Base-by-base conservation (phyloP, 2,329 filamentous ascomycete species). In the Epichloe baconii region DNA sequence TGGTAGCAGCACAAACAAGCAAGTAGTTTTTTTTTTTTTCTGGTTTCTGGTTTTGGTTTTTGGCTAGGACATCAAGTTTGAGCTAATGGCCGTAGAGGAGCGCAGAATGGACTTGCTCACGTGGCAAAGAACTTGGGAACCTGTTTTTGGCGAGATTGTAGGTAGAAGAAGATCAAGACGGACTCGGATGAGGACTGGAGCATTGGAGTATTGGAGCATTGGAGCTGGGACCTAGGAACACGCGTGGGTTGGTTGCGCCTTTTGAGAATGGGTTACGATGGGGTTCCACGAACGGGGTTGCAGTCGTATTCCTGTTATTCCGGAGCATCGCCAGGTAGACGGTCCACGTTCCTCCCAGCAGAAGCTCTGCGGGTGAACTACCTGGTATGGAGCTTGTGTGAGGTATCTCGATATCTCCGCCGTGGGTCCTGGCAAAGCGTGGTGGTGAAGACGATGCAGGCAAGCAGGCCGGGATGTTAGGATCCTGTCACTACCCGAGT, bases 221-320 rank as follows among this genome's bases (percentile, higher is more conserved):
- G 23, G 23, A 26, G 23, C 23, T 26, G 23, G 19, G 19, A 21
- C 19, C 19, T 21, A 21, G 19, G 3, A 21, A 21, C 19, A 21
- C 19, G 19, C 19, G 19, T 21, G 19, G 23, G 23, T 26, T 26
- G 23, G n/a, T 31, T 49, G 38, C 38, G 23, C 19, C 26, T 14
- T 23, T 40, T 49, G 21, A 48, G 19, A 40, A 35, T n/a, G 44
- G 38, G 26, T 40, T 44, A 43, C 38, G 51, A 43, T 40, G 26
- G 41, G 46, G 51, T 53, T 53, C 48, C 51, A 53, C 48, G 47
- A n/a, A 35, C 51, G 40, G 34, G 35, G 46, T 45, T 40, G 34
- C 15, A 37, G 49, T 42, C 41, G 35, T 37, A 21, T 36, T 41
- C 12, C 34, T 52, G 50, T 48, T 47, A 38, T 19, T 26, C 41